Percentiles rank a stretch among this genome's conserved stretches.
Conservation (phyloP, 2,329 filamentous ascomycete genomes). For the Pezicula radicicola region DNA sequence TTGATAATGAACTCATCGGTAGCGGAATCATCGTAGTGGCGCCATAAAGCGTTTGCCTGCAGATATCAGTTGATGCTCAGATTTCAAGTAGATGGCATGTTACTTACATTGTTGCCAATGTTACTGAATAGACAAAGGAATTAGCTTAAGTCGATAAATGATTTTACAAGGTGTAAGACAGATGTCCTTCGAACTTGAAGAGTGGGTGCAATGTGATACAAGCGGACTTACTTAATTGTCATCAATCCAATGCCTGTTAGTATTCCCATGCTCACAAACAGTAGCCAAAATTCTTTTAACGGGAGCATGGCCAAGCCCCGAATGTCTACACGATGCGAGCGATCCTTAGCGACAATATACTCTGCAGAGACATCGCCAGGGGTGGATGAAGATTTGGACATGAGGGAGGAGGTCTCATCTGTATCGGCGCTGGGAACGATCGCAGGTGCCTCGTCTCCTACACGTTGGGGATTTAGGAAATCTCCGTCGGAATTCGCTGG, state of each 20-base stretch:
- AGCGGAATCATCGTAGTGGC: conserved; percentile 72
- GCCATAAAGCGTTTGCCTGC: conserved; percentile 77
- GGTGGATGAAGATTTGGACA: conserved; percentile 57
- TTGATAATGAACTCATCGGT: conserved; percentile 72
- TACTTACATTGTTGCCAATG: conserved; percentile 76
- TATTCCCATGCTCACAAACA: conserved; percentile 85
- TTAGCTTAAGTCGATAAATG: conserved; percentile 24
- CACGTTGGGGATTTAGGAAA: conserved; percentile 25
- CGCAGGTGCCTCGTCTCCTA: conserved; percentile 25
- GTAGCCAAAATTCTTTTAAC: conserved; percentile 82
- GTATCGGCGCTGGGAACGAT: conserved; percentile 34
- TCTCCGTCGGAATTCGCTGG: conserved; percentile 26
- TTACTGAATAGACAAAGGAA: conserved; percentile 56
- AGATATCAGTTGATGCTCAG: conserved; percentile 4
- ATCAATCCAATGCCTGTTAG: conserved; percentile 91
- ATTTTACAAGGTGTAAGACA: no score
- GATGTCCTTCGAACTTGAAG: no score
- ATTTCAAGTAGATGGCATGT: not conserved
- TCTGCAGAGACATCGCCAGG: conserved; percentile 45
- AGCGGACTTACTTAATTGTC: conserved; percentile 88
- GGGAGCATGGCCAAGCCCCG: conserved; percentile 74
- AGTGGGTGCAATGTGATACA: no score
- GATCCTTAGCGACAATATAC: conserved; percentile 62
- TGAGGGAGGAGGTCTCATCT: conserved; percentile 78
- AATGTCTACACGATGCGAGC: conserved; percentile 84